Evolutionary conservation across 2,329 filamentous ascomycete species (phyloP).

Genomic region (Alternaria sp.): DNA sequence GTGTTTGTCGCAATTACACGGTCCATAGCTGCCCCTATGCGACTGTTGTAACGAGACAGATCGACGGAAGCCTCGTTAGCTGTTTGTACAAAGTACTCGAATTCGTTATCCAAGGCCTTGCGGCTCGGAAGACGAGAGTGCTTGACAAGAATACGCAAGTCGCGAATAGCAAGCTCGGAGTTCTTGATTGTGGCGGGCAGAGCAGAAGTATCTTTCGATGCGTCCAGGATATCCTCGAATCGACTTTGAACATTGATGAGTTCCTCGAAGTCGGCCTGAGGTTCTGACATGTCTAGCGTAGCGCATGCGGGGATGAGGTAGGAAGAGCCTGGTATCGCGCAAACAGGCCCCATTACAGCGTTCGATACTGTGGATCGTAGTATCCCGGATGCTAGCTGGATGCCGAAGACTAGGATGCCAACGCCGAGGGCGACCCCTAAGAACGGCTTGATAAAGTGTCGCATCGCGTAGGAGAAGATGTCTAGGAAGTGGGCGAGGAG

Average conservation of each 20-base stretch:
- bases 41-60: conserved; percentile 76
- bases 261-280: conserved; percentile 68
- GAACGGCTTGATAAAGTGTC: conserved; percentile 67
- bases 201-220: conserved; percentile 68
- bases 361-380: conserved; percentile 67
- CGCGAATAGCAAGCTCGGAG: conserved; percentile 75
- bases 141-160: conserved; percentile 74
- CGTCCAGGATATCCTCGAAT: conserved; percentile 77
- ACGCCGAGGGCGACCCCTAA: conserved; percentile 64
- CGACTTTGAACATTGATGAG: conserved; percentile 76
- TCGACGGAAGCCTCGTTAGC: conserved; percentile 69
- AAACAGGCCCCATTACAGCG: conserved; percentile 72
- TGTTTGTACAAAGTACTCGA: conserved; percentile 76
- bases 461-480: conserved; percentile 65
- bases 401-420: conserved; percentile 60
- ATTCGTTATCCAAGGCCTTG: conserved; percentile 75
- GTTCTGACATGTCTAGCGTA: conserved; percentile 13
- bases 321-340: conserved; percentile 70
- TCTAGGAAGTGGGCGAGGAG: conserved; percentile 59
- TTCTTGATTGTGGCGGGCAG: conserved; percentile 81
- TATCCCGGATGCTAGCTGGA: conserved; percentile 63
- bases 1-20: conserved; percentile 76
- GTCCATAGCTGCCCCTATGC: conserved; percentile 76
- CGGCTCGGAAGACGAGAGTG: conserved; percentile 72
- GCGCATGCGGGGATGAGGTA: conserved; percentile 70